Percentiles rank a stretch among this genome's conserved stretches.
Conservation (phyloP, 768 basidiomycete species). For the Lyophyllum decastes region DNA sequence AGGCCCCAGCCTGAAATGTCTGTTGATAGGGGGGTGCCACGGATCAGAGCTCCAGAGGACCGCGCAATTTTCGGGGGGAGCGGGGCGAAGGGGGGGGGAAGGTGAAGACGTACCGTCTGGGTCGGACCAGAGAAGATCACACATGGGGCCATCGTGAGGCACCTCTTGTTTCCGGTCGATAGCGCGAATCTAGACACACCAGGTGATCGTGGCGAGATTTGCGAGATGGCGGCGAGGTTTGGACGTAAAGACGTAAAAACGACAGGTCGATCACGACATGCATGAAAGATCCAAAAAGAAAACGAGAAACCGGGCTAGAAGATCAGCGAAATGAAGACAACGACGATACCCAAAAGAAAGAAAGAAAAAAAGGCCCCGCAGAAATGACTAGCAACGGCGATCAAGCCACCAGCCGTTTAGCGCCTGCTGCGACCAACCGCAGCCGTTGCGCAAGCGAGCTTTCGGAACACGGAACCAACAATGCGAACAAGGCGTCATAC, state of each 20-base stretch:
- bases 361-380: conserved; percentile 1
- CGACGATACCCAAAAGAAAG: background rate
- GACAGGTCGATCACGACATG: background rate
- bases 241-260: background rate
- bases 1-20: conserved; percentile 96
- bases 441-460: background rate
- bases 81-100: background rate
- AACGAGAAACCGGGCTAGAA: background rate
- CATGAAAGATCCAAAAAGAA: background rate
- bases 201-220: background rate
- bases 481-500: conserved; percentile 38
- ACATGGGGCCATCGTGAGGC: conserved; percentile 98
- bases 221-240: background rate
- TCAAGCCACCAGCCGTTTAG: background rate
- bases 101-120: conserved; percentile 74
- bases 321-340: no score
- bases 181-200: conserved; percentile 70
- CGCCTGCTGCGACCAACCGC: background rate
- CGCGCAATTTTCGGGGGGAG: background rate
- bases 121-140: conserved; percentile 98
- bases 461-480: background rate
- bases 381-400: background rate
- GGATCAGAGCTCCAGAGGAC: background rate
- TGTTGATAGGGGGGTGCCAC: no score
- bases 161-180: conserved; percentile 98